Evolutionary conservation across 306 rosid genomes (phyloP), one percentile per base, ranked within the genome.

Genomic region (Sechiopsis laciniata): DNA sequence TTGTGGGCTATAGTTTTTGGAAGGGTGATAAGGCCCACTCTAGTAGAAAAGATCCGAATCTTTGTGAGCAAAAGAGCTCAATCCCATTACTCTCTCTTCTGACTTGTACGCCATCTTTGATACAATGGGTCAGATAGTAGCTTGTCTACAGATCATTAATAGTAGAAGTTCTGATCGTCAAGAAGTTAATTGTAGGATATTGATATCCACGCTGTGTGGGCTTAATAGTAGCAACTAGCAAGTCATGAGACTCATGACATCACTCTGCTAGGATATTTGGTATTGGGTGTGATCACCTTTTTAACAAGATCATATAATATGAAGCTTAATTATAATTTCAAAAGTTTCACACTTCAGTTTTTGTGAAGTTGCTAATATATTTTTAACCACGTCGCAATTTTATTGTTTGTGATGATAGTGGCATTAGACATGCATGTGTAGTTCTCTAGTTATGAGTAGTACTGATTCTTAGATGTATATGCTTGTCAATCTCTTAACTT

Each of bases 341-440:
- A 9, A 35, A 64, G 71, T 11, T 37, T 10, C 12, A 9, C 70
- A 16, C 10, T 64, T 37, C 52, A 37, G 52, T 16, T 64, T 35
- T 37, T 8, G 3, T 29, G 67, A 29, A 29, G 46, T 29, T 61
- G 20, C 67, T 32, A 32, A 62, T 62, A 29, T 62, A 32, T 8
- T 61, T 29, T 61, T 61, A 32, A 59, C 19, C 21, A 3, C 8
- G 22, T 29, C 24, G 71, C 52, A 37, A 16, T 40, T 64, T 17
- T 64, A 64, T 63, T 63, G 15, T 63, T 63, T 9, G 72, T 45
- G 37, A 67, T 67, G 55, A 45, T 42, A 67, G 37, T 67, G 10
- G 21, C 37, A 67, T 42, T 8, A 42, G 48, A 42, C 48, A 7
- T 50, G 57, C 22, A 68, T 1, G 58, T 68, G 57, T 48, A 51